Base-by-base conservation (phyloP, 352 stramenopile species). In the Pythium monospermum region DNA sequence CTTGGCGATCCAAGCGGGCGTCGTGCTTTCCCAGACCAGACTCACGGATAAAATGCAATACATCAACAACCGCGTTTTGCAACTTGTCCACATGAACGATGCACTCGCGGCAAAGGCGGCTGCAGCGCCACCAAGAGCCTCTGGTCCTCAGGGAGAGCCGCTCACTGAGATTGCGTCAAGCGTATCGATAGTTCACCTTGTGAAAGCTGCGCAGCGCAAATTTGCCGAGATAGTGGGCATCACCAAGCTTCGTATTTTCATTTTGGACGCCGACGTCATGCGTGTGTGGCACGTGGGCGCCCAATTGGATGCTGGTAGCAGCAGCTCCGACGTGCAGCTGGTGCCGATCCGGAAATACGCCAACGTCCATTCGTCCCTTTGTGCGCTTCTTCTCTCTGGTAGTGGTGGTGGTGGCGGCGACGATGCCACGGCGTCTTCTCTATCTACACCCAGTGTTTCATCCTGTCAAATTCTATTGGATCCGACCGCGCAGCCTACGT, bases 181-280 rank as follows among this genome's bases (percentile, higher is more conserved):
- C 1, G 50, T 68, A 25, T 79, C 66, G 19, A 44, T 80, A 1
- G 66, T 84, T 16, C 69, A 76, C 13, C 68, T 91, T 7, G 76
- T 88, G 8, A 54, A 64, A 2, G 68, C 61, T 1, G 76, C 74
- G 1, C 68, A 91, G 48, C 69, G 70, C 6, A 68, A 80, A 40
- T 55, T 87, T 18, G 67, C 66, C 2, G 73, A 84, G 47, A 83
- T 76, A 37, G 43, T 91, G 7, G 73, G 67, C 11, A 73, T 84
- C 50, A 80, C 71, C 31, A 84, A 91, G 40, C 47, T 87, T 43
- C 75, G 71, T 16, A 65, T 88, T 31, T 91, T 83, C 44, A 53
- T 85, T 1, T 48, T 88, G 5, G 79, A 91, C 35, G 52, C 52
- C 25, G 68, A 81, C 16, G 46, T 68, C 8, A 59, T 64, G 47